Conservation (phyloP, 352 stramenopile genomes). For the Globisporangium mamillatum region DNA sequence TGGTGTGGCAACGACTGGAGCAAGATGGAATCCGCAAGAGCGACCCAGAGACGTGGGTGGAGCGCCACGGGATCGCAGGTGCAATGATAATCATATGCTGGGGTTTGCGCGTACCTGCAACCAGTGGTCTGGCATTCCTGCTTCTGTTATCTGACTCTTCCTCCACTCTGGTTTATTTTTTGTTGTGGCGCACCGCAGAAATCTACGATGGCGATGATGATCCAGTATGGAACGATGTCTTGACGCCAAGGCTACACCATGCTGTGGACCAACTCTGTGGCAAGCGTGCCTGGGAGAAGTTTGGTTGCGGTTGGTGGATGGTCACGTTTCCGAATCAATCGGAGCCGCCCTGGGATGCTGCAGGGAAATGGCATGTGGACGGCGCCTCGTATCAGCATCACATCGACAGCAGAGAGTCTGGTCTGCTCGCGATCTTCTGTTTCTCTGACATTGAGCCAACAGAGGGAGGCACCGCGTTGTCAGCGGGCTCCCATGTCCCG, state of each 20-base stretch:
- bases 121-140: neutral
- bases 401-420: constrained; percentile 63
- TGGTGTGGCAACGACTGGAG: constrained; percentile 42
- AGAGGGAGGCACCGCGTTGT: constrained; percentile 72
- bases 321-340: constrained; percentile 68
- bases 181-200: constrained; percentile 24
- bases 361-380: constrained; percentile 83
- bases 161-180: neutral
- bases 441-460: constrained; percentile 66
- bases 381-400: constrained; percentile 73
- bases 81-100: neutral
- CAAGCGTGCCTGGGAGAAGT: constrained; percentile 48
- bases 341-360: constrained; percentile 51
- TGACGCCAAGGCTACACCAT: constrained; percentile 38
- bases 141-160: neutral
- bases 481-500: constrained; percentile 54
- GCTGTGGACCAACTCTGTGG: constrained; percentile 80
- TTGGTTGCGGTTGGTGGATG: constrained; percentile 85
- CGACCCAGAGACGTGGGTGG: constrained; percentile 49
- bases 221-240: constrained; percentile 39
- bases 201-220: constrained; percentile 42
- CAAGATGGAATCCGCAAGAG: constrained; percentile 32
- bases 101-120: neutral
- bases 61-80: constrained; percentile 58
- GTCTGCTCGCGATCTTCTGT: constrained; percentile 77